Conservation (phyloP, 257 asterid genomes). For the Nicotiana knightiana region DNA sequence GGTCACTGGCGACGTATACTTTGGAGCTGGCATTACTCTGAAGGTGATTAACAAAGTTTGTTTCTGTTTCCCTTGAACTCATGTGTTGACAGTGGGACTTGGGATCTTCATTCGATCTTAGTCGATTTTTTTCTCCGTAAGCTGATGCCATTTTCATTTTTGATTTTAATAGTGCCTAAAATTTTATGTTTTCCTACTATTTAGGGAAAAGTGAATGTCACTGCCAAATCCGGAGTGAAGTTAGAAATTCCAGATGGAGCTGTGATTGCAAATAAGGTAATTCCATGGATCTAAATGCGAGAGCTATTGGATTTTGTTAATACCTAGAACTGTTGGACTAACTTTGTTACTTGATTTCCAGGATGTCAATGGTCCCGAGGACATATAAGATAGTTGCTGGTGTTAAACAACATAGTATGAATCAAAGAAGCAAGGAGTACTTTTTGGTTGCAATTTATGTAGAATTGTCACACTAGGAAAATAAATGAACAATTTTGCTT, state of each 20-base stretch:
- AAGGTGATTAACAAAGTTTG: slow-evolving; percentile 46
- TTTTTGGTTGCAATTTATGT: neutral
- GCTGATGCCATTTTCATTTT: neutral
- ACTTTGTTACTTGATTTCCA: slow-evolving; percentile 22
- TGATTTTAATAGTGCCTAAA: neutral
- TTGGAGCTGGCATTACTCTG: slow-evolving; percentile 66
- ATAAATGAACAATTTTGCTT: slow-evolving; percentile 12
- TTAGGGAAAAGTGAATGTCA: slow-evolving; percentile 76
- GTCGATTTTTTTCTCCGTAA: neutral
- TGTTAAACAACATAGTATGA: neutral
- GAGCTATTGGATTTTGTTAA: neutral
- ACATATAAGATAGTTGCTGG: slow-evolving; percentile 34
- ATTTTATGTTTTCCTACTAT: neutral
- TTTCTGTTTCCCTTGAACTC: neutral
- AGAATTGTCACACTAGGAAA: neutral
- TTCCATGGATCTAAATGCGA: neutral
- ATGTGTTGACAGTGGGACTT: neutral
- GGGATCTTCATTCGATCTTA: neutral
- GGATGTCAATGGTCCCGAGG: slow-evolving; percentile 81
- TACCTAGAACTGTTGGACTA: neutral
- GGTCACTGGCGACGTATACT: slow-evolving; percentile 88
- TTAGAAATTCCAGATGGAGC: slow-evolving; percentile 80
- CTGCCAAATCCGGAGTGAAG: slow-evolving; percentile 74
- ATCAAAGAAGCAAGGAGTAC: neutral
- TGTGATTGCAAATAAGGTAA: slow-evolving; percentile 75